Evolutionary conservation across 148 eudicot species (phyloP), one percentile per base, ranked within the genome.

Genomic region (Persicaria maculosa): DNA sequence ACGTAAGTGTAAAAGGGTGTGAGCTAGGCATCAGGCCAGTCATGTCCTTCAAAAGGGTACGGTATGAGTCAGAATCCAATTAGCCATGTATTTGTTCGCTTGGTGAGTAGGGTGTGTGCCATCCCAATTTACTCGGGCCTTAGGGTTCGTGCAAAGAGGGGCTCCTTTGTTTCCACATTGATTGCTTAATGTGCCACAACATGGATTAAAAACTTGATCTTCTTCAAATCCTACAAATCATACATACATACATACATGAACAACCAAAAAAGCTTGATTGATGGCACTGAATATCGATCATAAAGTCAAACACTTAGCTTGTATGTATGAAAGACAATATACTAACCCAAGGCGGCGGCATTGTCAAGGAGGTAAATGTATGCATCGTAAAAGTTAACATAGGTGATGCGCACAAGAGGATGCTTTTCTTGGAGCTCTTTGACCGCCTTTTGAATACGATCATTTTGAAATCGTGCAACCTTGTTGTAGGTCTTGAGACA

Each of bases 371-470:
- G 15, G 11, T 54, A 44, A 36, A 1, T 61, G 36, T 76, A 36
- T 11, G 85, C 79, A 59, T 14, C 8, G 47, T 7, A 70, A 61
- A 76, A 79, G 22, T 82, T 80, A 9, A 57, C 74, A 58, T 82
- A 82, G 16, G 70, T 46, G n/a, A 82, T 79, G 22, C 48, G 4
- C 61, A 79, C 73, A 47, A 52, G 14, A 4, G 73, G 80, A 31
- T 82, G 54, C 20, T 76, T 6, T 31, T 31, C 40, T 31, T 31
- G 40, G 40, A 31, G 40, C 40, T 31, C 40, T 31, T 31, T 31
- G 10, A 82, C 79, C 14, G 73, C 72, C 50, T 71, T 9, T 71
- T 71, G 77, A 6, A 79, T 50, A 4, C 50, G 48, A 31, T 70
- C 40, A 36, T 82, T 79, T 44, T 82, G 80, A 69, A 59, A 74